These are phyloP conservation scores for Didymella exigua DNA, from an alignment of 2,329 filamentous ascomycete species.

Conservation along the genomic window DNA sequence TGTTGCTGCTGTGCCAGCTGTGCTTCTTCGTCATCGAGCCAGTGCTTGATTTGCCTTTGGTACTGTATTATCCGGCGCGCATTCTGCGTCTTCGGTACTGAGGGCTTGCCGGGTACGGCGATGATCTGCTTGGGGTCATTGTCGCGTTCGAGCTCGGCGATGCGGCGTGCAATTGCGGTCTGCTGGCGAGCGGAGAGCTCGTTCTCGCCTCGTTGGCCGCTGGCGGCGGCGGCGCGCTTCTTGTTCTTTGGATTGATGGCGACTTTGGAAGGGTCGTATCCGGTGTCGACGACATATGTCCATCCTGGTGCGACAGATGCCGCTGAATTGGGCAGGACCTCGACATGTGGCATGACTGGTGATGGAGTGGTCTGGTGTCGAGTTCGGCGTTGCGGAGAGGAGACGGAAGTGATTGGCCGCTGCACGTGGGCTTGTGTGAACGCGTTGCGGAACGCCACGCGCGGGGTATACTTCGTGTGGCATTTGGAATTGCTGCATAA, in stretches of 20 bases:
- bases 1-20: conserved; percentile 59
- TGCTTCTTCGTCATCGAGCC: conserved; percentile 79
- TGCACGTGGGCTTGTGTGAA: conserved; percentile 14
- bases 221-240: conserved; percentile 68
- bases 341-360: conserved; percentile 69
- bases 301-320: conserved; percentile 80
- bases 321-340: conserved; percentile 75
- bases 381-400: conserved; percentile 9
- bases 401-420: conserved; percentile 7
- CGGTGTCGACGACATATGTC: conserved; percentile 84
- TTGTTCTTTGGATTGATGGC: conserved; percentile 58
- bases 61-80: conserved; percentile 79
- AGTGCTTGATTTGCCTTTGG: conserved; percentile 82
- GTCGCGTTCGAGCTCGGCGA: conserved; percentile 79
- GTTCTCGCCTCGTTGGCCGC: conserved; percentile 47
- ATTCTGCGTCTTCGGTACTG: conserved; percentile 59
- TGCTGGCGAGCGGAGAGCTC: conserved; percentile 83
- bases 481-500: conserved; percentile 10
- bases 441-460: not conserved
- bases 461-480: conserved; percentile 7
- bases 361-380: not conserved
- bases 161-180: conserved; percentile 77
- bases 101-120: conserved; percentile 43
- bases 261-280: conserved; percentile 62
- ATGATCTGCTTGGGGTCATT: conserved; percentile 63